Evolutionary conservation across 352 stramenopile genomes (phyloP), one percentile per base, ranked within the genome.

Genomic region (Pilasporangium apinafurcum): DNA sequence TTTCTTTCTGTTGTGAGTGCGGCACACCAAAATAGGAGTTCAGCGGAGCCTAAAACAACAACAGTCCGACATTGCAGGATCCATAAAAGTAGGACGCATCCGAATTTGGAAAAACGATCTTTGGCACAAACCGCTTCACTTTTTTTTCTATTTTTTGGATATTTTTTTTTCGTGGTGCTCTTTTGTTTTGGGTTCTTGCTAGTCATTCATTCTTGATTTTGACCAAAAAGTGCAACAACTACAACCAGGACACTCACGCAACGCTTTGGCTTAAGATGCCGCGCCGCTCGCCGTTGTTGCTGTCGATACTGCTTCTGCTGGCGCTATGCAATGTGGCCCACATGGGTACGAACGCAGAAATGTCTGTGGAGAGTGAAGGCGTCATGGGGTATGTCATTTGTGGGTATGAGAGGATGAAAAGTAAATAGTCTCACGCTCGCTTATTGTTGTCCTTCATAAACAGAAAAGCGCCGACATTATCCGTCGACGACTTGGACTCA

Each of bases 401-500:
- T 26, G 49, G 32, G 54, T 30, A 6, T 67, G 33, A n/a, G n/a
- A n/a, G n/a, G n/a, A n/a, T n/a, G n/a, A n/a, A n/a, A n/a, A n/a
- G n/a, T n/a, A n/a, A n/a, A n/a, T n/a, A n/a, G n/a, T n/a, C 39
- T 62, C 28, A 46, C 25, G 28, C 37, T 50, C 13, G 37, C 13
- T 36, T 39, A 63, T 34, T 37, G 53, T 34, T 65, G 52, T 18
- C 36, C 32, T 37, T 57, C 22, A 18, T 39, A 16, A 33, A 44
- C 22, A 71, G 62, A 53, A 63, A 44, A 30, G 44, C 61, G 49
- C 56, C 59, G 48, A 53, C 22, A 41, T 40, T 78, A 46, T 50
- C 59, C 33, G 52, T 78, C 30, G 57, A 84, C 28, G 68, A 77
- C 16, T 52, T 85, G 28, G 50, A 78, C 12, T 57, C 68, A 21